Conservation (phyloP, 768 basidiomycete species). For the Psilocybe subaeruginosa region DNA sequence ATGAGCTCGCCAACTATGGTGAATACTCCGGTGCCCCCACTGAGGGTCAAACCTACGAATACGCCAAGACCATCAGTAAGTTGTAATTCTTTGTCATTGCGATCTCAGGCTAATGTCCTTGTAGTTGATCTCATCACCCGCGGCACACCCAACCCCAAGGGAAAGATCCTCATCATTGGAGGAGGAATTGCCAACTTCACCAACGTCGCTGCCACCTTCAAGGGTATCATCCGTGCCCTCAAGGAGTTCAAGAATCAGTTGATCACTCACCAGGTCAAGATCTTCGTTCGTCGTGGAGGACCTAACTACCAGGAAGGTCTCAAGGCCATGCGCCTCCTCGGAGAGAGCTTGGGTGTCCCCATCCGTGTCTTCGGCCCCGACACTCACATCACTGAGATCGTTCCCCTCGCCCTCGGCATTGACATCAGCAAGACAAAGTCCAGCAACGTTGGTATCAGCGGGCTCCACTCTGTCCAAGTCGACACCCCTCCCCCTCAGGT, state of each 20-base stretch:
- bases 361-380: conserved; percentile 98
- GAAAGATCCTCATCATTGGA: conserved; percentile 99
- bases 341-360: conserved; percentile 95
- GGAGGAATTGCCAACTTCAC: conserved; percentile 99
- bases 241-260: conserved; percentile 90
- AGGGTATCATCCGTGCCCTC: conserved; percentile 97
- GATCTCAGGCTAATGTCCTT: neutral
- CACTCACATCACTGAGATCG: conserved; percentile 98
- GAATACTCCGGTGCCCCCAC: conserved; percentile 99
- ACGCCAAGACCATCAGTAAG: conserved; percentile 96
- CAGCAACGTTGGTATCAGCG: conserved; percentile 26
- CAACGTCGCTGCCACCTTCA: conserved; percentile 99
- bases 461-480: conserved; percentile 38
- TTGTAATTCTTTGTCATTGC: conserved; percentile 12
- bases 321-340: conserved; percentile 97
- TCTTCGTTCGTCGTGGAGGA: conserved; percentile 97
- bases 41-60: conserved; percentile 98
- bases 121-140: conserved; percentile 93
- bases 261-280: conserved; percentile 84
- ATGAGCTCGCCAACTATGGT: conserved; percentile 99
- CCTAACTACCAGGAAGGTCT: conserved; percentile 99
- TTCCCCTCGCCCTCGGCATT: conserved; percentile 95
- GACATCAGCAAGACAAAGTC: conserved; percentile 51
- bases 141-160: conserved; percentile 77
- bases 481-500: conserved; percentile 42